phyloP scores from a whole-genome alignment of 768 basidiomycete species.

The Mycena rebaudengoi region DNA sequence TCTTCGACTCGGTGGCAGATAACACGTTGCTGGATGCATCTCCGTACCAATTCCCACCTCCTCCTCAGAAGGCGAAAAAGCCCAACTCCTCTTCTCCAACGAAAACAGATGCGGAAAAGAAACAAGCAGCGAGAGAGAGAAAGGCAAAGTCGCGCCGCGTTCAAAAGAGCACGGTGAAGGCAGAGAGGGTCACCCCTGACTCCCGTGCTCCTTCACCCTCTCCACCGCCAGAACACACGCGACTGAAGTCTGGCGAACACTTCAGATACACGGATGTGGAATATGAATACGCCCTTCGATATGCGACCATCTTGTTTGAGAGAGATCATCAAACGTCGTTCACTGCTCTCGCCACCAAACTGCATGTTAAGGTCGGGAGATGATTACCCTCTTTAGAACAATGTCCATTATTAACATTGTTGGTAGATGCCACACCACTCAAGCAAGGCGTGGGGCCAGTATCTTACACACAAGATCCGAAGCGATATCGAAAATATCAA shows the following conservation, averaged over 20 bases:
- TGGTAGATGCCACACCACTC: slow-evolving; percentile 70
- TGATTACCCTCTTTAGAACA: background rate
- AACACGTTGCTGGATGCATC: slow-evolving; percentile 52
- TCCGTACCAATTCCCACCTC: slow-evolving; percentile 52
- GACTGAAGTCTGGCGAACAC: slow-evolving; percentile 38
- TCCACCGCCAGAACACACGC: slow-evolving; percentile 51
- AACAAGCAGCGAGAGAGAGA: background rate
- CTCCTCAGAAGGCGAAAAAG: slow-evolving; percentile 30
- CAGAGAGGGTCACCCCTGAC: background rate
- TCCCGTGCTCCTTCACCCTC: slow-evolving; percentile 26
- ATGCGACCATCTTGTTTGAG: slow-evolving; percentile 54
- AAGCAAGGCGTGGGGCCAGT: slow-evolving; percentile 57
- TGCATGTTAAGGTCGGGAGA: slow-evolving; percentile 59
- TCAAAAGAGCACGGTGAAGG: slow-evolving; percentile 11
- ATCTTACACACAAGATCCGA: slow-evolving; percentile 41
- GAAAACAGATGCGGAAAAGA: slow-evolving; percentile 12
- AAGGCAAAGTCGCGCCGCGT: background rate
- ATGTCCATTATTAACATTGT: background rate
- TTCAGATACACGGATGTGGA: slow-evolving; percentile 63
- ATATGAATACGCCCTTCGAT: slow-evolving; percentile 53
- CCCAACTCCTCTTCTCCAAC: background rate
- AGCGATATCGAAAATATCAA: slow-evolving; percentile 54
- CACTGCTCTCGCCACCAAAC: slow-evolving; percentile 43
- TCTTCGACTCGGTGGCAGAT: slow-evolving; percentile 59
- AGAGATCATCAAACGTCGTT: slow-evolving; percentile 56